A percentile compares a stretch with the other conserved stretches of the same genome.
Evolutionary conservation across 2,329 filamentous ascomycete genomes (phyloP).

Genomic region (Phialocephala sp.): DNA sequence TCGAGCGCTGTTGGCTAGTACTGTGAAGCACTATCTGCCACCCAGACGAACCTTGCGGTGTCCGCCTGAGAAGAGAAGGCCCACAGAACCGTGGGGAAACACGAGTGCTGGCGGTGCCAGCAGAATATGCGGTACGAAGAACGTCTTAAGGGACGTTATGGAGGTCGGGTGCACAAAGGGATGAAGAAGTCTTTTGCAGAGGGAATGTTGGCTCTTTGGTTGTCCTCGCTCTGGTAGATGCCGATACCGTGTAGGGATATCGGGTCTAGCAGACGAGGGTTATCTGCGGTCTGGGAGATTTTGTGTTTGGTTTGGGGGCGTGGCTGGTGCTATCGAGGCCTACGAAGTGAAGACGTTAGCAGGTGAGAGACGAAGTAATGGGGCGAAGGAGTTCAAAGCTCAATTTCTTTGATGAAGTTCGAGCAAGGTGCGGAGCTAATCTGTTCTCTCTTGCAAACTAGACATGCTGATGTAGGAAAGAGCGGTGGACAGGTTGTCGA

Average conservation of each 20-base stretch:
- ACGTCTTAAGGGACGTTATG: slow-evolving; percentile 83
- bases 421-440: not conserved
- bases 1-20: slow-evolving; percentile 47
- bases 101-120: slow-evolving; percentile 87
- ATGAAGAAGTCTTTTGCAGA: slow-evolving; percentile 81
- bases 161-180: slow-evolving; percentile 83
- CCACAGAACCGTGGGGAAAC: slow-evolving; percentile 73
- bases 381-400: not conserved
- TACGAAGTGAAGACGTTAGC: slow-evolving; percentile 40
- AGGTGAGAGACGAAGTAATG: slow-evolving; percentile 13
- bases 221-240: slow-evolving; percentile 71
- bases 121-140: slow-evolving; percentile 63
- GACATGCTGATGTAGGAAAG: not conserved
- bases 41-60: slow-evolving; percentile 96
- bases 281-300: slow-evolving; percentile 56
- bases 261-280: slow-evolving; percentile 80
- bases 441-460: not conserved
- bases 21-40: slow-evolving; percentile 96
- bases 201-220: slow-evolving; percentile 81
- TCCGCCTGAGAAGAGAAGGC: slow-evolving; percentile 97
- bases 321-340: slow-evolving; percentile 66
- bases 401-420: not conserved
- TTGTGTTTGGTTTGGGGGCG: slow-evolving; percentile 43
- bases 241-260: slow-evolving; percentile 86
- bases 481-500: not conserved